Conservation (phyloP, 441 rosid species). For the Jatropha podagrica region DNA sequence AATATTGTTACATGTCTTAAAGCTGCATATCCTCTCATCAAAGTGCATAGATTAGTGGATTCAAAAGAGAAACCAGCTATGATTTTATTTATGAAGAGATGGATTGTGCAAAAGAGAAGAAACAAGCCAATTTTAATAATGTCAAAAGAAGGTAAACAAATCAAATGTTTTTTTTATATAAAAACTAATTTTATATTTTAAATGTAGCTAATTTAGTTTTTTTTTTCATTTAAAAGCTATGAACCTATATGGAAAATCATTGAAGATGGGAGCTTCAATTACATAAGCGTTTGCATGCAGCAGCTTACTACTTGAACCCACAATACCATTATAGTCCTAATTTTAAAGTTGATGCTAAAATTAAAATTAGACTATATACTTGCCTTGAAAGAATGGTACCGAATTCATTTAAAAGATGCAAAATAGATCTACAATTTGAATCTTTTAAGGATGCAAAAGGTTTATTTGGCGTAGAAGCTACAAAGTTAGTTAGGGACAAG, state of each 20-base stretch:
- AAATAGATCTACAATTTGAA: background rate
- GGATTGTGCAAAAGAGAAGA: background rate
- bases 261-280: background rate
- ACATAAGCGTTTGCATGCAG: background rate
- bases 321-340: background rate
- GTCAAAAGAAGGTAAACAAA: background rate
- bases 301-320: conserved; percentile 3
- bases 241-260: background rate
- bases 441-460: background rate
- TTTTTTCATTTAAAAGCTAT: background rate
- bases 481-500: background rate
- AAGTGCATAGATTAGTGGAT: background rate
- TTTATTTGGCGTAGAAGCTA: background rate
- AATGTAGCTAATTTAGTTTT: too few species aligned
- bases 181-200: too few species aligned
- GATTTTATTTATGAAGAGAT: conserved; percentile 8
- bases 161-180: too few species aligned
- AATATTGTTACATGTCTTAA: background rate
- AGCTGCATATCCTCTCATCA: background rate
- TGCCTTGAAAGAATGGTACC: too few species aligned
- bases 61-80: background rate
- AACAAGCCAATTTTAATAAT: background rate
- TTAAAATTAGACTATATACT: too few species aligned
- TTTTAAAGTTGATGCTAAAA: background rate
- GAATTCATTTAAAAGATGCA: background rate